Percentiles rank a stretch among this genome's conserved stretches.
Evolutionary conservation across 495 filamentous ascomycete genomes (phyloP).

Genomic region (Melanomma pulvis-pyrius): DNA sequence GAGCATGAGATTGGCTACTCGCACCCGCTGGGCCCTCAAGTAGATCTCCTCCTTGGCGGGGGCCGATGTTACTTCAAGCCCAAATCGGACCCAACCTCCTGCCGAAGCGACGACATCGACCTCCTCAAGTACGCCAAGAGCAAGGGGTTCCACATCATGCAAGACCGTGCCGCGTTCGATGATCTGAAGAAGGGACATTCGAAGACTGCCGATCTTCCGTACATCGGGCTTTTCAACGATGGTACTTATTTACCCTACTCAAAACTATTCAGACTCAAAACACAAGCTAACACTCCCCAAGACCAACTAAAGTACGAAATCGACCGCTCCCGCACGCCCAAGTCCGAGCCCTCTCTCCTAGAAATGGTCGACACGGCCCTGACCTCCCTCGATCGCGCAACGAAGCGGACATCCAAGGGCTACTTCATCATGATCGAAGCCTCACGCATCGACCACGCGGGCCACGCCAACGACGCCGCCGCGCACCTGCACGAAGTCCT

Average conservation of each 20-base stretch:
- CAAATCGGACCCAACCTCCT: constrained; percentile 38
- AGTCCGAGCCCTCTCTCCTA: constrained; percentile 40
- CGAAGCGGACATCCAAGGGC: constrained; percentile 39
- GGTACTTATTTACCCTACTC: too few species aligned
- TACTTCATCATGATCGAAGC: constrained; percentile 49
- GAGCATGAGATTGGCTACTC: background rate
- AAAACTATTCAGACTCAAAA: background rate
- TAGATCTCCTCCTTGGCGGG: constrained; percentile 46
- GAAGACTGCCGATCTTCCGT: constrained; percentile 3
- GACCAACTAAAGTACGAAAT: constrained; percentile 47
- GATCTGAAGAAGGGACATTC: constrained; percentile 7
- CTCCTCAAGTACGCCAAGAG: constrained; percentile 39
- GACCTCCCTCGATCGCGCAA: constrained; percentile 43
- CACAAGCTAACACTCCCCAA: background rate
- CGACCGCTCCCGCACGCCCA: constrained; percentile 36
- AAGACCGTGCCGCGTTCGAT: constrained; percentile 42
- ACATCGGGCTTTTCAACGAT: background rate
- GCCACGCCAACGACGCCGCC: constrained; percentile 46
- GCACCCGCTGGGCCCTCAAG: constrained; percentile 6
- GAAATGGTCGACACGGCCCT: constrained; percentile 46
- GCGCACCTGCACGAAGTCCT: constrained; percentile 47
- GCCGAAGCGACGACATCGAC: constrained; percentile 44
- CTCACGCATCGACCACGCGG: constrained; percentile 48
- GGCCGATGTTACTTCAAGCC: constrained; percentile 47
- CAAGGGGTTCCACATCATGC: constrained; percentile 43